These are phyloP conservation scores for Komagataella ulmi DNA, from an alignment of 805 yeast species.

Conservation along the genomic window DNA sequence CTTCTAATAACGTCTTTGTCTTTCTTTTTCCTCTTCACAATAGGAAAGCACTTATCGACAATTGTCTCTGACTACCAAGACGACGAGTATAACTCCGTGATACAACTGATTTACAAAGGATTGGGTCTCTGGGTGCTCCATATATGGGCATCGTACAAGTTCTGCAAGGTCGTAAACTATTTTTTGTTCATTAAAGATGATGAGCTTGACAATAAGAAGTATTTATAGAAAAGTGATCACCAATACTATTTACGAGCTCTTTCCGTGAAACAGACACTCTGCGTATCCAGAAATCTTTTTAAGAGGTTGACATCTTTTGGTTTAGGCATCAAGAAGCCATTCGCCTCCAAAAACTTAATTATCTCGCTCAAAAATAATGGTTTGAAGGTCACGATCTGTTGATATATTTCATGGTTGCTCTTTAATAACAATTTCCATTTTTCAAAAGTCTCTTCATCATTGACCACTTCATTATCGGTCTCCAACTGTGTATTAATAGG, in stretches of 20 bases:
- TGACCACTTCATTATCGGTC: not conserved
- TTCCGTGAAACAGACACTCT: constrained; percentile 1
- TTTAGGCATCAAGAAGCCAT: not conserved
- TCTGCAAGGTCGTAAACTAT: not conserved
- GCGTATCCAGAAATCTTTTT: not conserved
- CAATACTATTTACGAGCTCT: not conserved
- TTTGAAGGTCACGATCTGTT: not conserved
- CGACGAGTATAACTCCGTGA: not conserved
- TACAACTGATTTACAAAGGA: not conserved
- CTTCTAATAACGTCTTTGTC: not conserved
- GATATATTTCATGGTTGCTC: not conserved
- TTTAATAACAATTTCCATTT: not conserved
- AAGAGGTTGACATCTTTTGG: not conserved
- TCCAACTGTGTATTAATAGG: not conserved
- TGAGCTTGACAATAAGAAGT: not conserved
- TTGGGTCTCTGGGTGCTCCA: not conserved
- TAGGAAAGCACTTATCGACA: not conserved
- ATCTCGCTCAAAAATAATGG: not conserved
- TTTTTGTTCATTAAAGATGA: constrained; percentile 1
- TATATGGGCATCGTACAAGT: constrained; percentile 1
- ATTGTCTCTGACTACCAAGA: not conserved
- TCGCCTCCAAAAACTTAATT: not conserved
- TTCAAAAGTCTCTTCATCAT: not conserved
- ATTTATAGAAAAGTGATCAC: not conserved
- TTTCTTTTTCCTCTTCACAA: not conserved